These are phyloP conservation scores for Brassica napus DNA, from an alignment of 345 rosid species.

Conservation along the genomic window Da-Ae NC_063447.1:44684001-44684500, in stretches of 20 bases:
- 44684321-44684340: neutral
- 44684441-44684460: neutral
- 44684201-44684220: neutral
- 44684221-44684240: neutral
- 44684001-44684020: neutral
- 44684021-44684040: neutral
- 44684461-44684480: too few relatives aligned
- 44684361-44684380: too few relatives aligned
- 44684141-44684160: too few relatives aligned
- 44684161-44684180: neutral
- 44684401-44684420: neutral
- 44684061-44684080: neutral
- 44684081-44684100: neutral
- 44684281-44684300: neutral
- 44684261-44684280: neutral
- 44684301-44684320: neutral
- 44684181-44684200: neutral
- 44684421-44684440: neutral
- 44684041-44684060: conserved; percentile 12
- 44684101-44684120: neutral
- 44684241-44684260: neutral
- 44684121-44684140: neutral
- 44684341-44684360: neutral
- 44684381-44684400: neutral
- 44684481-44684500: too few relatives aligned